Base-by-base conservation (phyloP, 768 basidiomycete species). In the Tricholoma furcatifolium region DNA sequence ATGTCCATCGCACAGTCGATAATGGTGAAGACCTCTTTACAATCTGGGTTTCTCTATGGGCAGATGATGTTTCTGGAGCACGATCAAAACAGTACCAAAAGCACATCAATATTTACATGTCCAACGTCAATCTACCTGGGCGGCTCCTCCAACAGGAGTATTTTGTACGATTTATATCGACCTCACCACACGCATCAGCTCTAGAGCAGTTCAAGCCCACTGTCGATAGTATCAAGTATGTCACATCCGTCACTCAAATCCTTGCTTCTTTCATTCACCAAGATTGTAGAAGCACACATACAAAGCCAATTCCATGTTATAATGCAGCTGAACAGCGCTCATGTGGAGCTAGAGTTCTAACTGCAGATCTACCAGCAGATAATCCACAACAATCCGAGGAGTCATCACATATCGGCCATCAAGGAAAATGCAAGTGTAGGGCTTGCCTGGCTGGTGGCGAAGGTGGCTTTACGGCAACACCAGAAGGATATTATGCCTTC, bases 11-110 rank as follows among this genome's bases (percentile, higher is more conserved):
- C n/a, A n/a, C n/a, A n/a, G n/a, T n/a, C n/a, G n/a, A n/a, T n/a
- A n/a, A n/a, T n/a, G n/a, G n/a, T n/a, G n/a, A n/a, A n/a, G n/a
- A n/a, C n/a, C n/a, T n/a, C n/a, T n/a, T n/a, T n/a, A n/a, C n/a
- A n/a, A n/a, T n/a, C n/a, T n/a, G n/a, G n/a, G n/a, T n/a, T n/a
- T n/a, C n/a, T n/a, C n/a, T n/a, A n/a, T 70, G 67, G 66, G 38
- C 52, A 9, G 69, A 70, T 44, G 66, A 73, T 60, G 68, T 70
- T 3, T 70, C 67, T 1, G 70, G 70, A 30, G 65, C 71, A 59
- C 50, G 43, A 15, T 66, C 54, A 55, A 74, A 74, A 54, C 68
- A 71, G 43, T 73, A 65, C 49, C 72, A 74, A 43, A 47, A 62
- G 0, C 71, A 73, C 47, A 66, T 52, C 10, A 73, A 74, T 44